phyloP scores from a whole-genome alignment of 1,284 basidiomycete species.

The Lentinus polychrous region DNA sequence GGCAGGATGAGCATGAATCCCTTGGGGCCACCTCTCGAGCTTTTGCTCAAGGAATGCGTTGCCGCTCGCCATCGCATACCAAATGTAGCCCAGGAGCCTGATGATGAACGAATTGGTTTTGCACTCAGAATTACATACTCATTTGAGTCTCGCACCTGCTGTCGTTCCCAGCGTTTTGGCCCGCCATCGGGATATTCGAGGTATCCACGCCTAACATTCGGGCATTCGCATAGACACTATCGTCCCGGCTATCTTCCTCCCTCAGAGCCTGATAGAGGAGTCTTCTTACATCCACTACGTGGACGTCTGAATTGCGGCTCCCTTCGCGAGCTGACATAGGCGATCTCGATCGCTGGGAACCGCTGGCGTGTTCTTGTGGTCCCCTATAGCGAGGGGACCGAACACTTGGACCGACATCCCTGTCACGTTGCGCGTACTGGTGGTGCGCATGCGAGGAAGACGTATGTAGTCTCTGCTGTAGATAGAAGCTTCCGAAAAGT shows the following conservation, averaged over 20 bases:
- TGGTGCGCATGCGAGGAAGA: too few species aligned
- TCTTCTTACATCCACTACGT: slow-evolving; percentile 1
- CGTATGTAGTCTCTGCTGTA: too few species aligned
- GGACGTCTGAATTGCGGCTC: too few species aligned
- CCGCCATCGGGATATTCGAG: slow-evolving; percentile 8
- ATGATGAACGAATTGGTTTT: background rate
- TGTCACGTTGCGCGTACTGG: too few species aligned
- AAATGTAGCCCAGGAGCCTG: slow-evolving; percentile 22
- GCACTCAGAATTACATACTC: background rate
- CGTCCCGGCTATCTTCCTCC: slow-evolving; percentile 9
- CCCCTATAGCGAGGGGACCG: too few species aligned
- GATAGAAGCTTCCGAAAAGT: background rate
- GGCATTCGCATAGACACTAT: slow-evolving; percentile 12
- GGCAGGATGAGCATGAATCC: background rate
- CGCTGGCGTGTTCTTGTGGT: too few species aligned
- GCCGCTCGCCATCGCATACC: slow-evolving; percentile 21
- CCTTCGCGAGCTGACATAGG: too few species aligned
- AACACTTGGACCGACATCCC: too few species aligned
- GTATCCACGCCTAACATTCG: slow-evolving; percentile 14
- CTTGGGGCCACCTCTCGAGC: background rate
- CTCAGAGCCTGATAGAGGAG: slow-evolving; percentile 20
- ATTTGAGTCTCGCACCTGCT: slow-evolving; percentile 22
- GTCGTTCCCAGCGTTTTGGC: slow-evolving; percentile 29
- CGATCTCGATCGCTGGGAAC: too few species aligned
- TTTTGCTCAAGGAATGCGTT: slow-evolving; percentile 24